These are phyloP conservation scores for Artemisia tridentata DNA, from an alignment of 129 eudicot species.

Conservation along the genomic window DNA sequence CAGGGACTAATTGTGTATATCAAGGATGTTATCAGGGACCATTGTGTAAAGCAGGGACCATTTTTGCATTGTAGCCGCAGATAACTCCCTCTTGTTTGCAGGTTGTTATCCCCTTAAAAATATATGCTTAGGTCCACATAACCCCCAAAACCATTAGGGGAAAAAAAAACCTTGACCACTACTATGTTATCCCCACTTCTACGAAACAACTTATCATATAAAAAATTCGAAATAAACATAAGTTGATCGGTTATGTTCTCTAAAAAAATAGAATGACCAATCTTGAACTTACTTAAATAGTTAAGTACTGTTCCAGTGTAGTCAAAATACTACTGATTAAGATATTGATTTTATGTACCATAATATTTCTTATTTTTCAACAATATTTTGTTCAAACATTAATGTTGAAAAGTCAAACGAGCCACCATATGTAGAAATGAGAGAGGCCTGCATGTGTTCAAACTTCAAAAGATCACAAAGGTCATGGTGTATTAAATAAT, in stretches of 20 bases:
- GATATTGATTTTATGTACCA: neutral
- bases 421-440: conserved; percentile 27
- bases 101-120: too few species aligned
- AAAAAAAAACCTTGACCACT: neutral
- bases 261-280: neutral
- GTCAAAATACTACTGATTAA: neutral
- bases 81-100: too few species aligned
- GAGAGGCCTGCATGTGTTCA: conserved; percentile 19
- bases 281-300: neutral
- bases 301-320: neutral
- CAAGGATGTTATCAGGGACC: too few species aligned
- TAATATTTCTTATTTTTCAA: neutral
- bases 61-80: too few species aligned
- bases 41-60: too few species aligned
- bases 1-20: too few species aligned
- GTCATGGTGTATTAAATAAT: conserved; percentile 13
- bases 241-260: neutral
- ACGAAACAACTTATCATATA: neutral
- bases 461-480: conserved; percentile 18
- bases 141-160: too few species aligned
- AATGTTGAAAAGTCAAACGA: conserved; percentile 30
- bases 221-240: neutral
- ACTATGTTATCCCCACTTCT: neutral
- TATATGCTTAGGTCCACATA: too few species aligned
- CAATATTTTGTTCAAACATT: neutral